phyloP scores from a whole-genome alignment of 2,329 filamentous ascomycete genomes.

The Sphaerulina vaccinii region DNA sequence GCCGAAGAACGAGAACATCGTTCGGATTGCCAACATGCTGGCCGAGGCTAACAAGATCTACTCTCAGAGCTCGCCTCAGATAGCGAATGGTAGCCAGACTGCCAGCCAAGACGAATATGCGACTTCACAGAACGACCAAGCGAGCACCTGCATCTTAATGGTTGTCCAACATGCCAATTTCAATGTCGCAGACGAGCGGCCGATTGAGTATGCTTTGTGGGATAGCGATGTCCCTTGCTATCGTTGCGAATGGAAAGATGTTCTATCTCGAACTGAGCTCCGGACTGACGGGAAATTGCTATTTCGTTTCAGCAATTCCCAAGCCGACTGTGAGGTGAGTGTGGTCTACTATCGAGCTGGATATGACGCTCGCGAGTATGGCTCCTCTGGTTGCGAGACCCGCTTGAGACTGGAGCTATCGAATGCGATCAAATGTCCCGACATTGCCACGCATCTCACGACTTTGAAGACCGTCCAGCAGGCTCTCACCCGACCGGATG shows the following conservation, averaged over 20 bases:
- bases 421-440: conserved; percentile 47
- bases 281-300: conserved; percentile 37
- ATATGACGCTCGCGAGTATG: conserved; percentile 44
- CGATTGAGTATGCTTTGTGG: conserved; percentile 47
- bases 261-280: conserved; percentile 36
- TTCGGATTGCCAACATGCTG: conserved; percentile 36
- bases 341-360: conserved; percentile 48
- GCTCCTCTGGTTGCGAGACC: conserved; percentile 29
- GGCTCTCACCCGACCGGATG: conserved; percentile 37
- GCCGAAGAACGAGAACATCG: conserved; percentile 38
- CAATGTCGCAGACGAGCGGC: conserved; percentile 48
- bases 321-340: conserved; percentile 40
- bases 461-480: conserved; percentile 49
- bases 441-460: conserved; percentile 43
- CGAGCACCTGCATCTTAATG: conserved; percentile 41
- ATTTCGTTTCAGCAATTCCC: conserved; percentile 28
- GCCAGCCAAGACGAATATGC: not conserved
- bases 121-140: not conserved
- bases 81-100: not conserved
- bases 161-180: conserved; percentile 47
- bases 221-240: conserved; percentile 39
- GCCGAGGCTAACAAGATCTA: conserved; percentile 39
- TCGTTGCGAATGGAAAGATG: conserved; percentile 40
- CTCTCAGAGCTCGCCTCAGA: conserved; percentile 18
- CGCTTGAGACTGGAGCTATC: conserved; percentile 42